Base-by-base conservation (phyloP, 1,139 yeast species). In the Yamadazyma taylorii region DNA sequence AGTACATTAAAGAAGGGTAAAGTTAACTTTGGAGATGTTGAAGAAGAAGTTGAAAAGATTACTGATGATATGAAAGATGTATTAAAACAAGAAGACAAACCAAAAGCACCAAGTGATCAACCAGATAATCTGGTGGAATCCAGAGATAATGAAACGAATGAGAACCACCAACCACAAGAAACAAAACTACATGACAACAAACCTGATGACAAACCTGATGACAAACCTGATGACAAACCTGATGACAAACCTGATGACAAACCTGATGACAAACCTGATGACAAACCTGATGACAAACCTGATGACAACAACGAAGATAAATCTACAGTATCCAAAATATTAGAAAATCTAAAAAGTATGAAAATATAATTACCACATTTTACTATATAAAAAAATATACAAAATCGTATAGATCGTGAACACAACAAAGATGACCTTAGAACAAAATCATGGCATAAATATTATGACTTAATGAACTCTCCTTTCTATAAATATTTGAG, bases 1-100 rank as follows among this genome's bases (percentile, higher is more conserved):
- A 60, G 68, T 1, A 46, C 50, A 19, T 55, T 76, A 40, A 54
- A 67, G 34, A 35, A 39, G 35, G 58, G 47, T 21, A 44, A 36
- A 16, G 36, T 22, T 5, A 43, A 43, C 26, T 50, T 42, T 33
- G 53, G 48, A 1, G 33, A 42, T 4, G 38, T 35, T 11, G 42
- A 43, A 17, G 51, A 48, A 12, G 50, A 47, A 31, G 38, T 36
- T 3, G 32, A 40, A 4, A 42, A 40, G 25, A 47, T 48, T 14
- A 38, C 46, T 21, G 39, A 37, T 8, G 45, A 42, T 17, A 32
- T 46, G 41, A 29, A 37, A 34, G 32, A 33, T n/a, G 33, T 35
- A 8, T 37, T 37, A 17, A 37, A 10, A 7, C 7, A 37, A 17
- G 41, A 34, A 31, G 35, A 29, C 24, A 33, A 34, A 39, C 7